These are phyloP conservation scores for Vicia sativa DNA, from an alignment of 306 rosid species.

Conservation along the genomic window DNA sequence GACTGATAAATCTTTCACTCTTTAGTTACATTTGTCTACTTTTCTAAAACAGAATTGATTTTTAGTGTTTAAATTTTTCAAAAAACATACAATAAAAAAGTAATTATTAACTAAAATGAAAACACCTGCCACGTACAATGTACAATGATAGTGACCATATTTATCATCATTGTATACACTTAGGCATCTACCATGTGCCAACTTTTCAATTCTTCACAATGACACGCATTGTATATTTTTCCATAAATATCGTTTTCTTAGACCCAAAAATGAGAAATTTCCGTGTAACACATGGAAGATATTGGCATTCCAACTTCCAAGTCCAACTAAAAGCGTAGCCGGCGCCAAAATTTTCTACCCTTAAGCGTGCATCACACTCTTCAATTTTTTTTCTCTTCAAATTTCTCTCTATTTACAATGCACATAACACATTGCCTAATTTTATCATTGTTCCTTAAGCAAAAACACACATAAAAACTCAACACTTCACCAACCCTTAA, in stretches of 20 bases:
- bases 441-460: conserved; percentile 51
- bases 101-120: background rate
- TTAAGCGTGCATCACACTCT: conserved; percentile 51
- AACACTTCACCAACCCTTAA: conserved; percentile 15
- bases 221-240: conserved; percentile 34
- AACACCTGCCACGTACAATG: conserved; percentile 17
- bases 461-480: conserved; percentile 33
- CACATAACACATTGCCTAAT: conserved; percentile 52
- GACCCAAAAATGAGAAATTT: conserved; percentile 36
- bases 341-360: conserved; percentile 43
- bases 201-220: conserved; percentile 39
- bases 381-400: background rate
- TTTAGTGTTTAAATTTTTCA: too few relatives aligned
- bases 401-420: conserved; percentile 41
- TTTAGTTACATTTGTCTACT: too few relatives aligned
- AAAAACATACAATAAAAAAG: background rate
- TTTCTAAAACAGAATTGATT: too few relatives aligned
- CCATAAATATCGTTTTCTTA: conserved; percentile 34
- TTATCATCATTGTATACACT: conserved; percentile 7
- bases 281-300: background rate
- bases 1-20: too few relatives aligned
- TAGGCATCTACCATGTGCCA: conserved; percentile 33
- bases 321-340: conserved; percentile 42
- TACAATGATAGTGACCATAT: conserved; percentile 6
- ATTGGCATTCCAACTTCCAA: background rate